Evolutionary conservation across 768 basidiomycete genomes (phyloP).

Genomic region (Trametes gibbosa): DNA sequence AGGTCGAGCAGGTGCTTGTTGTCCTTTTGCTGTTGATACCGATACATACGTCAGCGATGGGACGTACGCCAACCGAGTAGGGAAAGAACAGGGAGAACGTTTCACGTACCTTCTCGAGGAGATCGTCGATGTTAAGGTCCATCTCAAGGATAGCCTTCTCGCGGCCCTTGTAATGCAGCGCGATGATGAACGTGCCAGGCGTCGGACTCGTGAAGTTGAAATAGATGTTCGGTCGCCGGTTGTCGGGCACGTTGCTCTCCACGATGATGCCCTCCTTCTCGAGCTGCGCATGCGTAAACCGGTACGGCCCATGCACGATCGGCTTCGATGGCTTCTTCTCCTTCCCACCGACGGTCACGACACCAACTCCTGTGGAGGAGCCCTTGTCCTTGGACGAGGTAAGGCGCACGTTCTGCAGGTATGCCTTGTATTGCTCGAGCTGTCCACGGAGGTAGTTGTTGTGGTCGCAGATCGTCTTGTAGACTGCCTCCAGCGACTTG

Average conservation of each 20-base stretch:
- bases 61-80: not conserved
- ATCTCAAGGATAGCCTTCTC: slow-evolving; percentile 99
- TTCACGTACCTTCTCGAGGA: slow-evolving; percentile 84
- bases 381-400: slow-evolving; percentile 89
- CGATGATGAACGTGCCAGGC: slow-evolving; percentile 98
- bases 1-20: slow-evolving; percentile 95
- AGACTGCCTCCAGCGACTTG: slow-evolving; percentile 91
- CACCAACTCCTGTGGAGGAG: slow-evolving; percentile 83
- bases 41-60: not conserved
- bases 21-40: slow-evolving; percentile 86
- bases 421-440: slow-evolving; percentile 99
- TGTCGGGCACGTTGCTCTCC: slow-evolving; percentile 98
- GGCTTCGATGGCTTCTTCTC: slow-evolving; percentile 91
- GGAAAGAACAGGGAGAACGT: too few species aligned
- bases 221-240: slow-evolving; percentile 95
- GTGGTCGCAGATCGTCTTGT: slow-evolving; percentile 99
- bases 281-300: slow-evolving; percentile 96
- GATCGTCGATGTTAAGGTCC: slow-evolving; percentile 98
- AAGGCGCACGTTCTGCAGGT: slow-evolving; percentile 94
- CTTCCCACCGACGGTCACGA: slow-evolving; percentile 93
- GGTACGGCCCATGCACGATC: slow-evolving; percentile 88
- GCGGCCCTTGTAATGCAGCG: slow-evolving; percentile 96
- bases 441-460: slow-evolving; percentile 96
- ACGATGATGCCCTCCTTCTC: slow-evolving; percentile 99
- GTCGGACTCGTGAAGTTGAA: slow-evolving; percentile 98